Evolutionary conservation across 257 asterid species (phyloP).

Genomic region (Solanum clarkiae): DNA sequence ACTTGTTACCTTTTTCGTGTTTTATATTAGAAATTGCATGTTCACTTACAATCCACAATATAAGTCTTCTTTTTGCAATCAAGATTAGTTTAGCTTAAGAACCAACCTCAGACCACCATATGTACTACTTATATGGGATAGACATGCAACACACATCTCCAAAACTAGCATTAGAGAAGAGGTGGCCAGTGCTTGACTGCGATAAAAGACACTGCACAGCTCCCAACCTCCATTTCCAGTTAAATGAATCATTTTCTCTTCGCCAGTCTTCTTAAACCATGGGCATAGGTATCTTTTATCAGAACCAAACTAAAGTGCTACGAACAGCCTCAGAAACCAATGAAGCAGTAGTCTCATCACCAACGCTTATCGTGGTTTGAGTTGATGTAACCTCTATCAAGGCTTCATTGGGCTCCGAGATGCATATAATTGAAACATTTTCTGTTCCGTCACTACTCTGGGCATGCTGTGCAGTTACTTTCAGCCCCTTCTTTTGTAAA

Average conservation of each 20-base stretch:
- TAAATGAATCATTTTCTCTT: background rate
- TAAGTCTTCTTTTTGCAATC: too few species aligned
- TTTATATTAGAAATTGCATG: too few species aligned
- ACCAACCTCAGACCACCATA: too few species aligned
- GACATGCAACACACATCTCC: too few species aligned
- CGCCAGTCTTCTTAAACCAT: background rate
- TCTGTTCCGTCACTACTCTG: slow-evolving; percentile 11
- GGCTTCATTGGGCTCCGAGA: slow-evolving; percentile 40
- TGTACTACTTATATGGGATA: too few species aligned
- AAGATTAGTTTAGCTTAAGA: too few species aligned
- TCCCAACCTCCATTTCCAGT: background rate
- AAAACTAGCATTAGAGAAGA: background rate
- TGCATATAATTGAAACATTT: slow-evolving; percentile 12
- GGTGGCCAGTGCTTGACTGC: background rate
- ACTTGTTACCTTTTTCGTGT: too few species aligned
- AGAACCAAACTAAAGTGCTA: slow-evolving; percentile 21
- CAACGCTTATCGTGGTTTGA: slow-evolving; percentile 28
- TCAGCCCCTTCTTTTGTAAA: slow-evolving; percentile 36
- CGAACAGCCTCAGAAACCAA: slow-evolving; percentile 33
- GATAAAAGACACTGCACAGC: background rate
- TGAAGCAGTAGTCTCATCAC: slow-evolving; percentile 29
- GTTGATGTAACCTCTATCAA: slow-evolving; percentile 25
- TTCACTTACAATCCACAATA: too few species aligned
- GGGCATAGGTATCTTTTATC: background rate
- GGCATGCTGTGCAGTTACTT: slow-evolving; percentile 15